Conservation (phyloP, 139 green algal genomes). For the Ulvella scutata region DNA sequence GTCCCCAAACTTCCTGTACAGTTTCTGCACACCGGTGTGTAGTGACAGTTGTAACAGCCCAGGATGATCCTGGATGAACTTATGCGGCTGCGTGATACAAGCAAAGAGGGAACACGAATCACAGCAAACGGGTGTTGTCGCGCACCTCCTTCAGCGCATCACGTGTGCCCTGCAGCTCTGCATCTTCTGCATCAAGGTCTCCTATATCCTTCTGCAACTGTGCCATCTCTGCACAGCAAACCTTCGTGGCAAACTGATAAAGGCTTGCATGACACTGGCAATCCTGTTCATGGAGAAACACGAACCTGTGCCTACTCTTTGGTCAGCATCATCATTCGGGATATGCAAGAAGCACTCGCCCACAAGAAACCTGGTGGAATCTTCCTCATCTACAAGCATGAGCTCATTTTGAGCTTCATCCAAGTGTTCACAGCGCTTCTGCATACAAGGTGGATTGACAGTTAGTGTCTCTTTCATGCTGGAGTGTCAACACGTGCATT, state of each 20-base stretch:
- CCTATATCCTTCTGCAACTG: neutral
- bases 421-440: conserved; percentile 20
- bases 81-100: conserved; percentile 7
- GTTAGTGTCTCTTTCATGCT: neutral
- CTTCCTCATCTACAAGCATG: conserved; percentile 27
- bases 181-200: neutral
- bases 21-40: too few species aligned
- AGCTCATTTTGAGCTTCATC: conserved; percentile 29
- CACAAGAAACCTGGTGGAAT: conserved; percentile 14
- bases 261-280: neutral
- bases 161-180: conserved; percentile 7
- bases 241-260: neutral
- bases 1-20: conserved; percentile 29
- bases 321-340: conserved; percentile 24
- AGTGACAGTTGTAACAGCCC: too few species aligned
- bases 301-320: neutral
- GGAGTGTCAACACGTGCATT: neutral
- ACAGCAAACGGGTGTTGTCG: neutral
- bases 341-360: conserved; percentile 31
- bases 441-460: neutral
- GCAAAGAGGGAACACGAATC: neutral
- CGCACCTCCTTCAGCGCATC: conserved; percentile 8
- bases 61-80: too few species aligned
- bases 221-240: neutral
- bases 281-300: neutral